A percentile compares a stretch with the other conserved stretches of the same genome.
phyloP scores from a whole-genome alignment of 257 asterid species.

The Oldenlandia corymbosa region DNA sequence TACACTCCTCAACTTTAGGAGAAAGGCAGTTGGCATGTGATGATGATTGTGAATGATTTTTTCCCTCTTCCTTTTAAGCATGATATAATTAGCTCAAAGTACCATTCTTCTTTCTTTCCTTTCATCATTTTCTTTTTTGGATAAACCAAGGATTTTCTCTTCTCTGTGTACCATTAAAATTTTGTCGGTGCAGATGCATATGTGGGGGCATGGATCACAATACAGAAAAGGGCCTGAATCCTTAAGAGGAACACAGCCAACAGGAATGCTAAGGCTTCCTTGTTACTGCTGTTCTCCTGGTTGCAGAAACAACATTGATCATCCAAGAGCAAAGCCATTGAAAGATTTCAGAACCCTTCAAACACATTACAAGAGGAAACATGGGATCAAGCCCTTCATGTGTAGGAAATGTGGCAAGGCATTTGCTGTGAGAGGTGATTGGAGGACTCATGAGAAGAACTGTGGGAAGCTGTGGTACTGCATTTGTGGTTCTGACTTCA shows the following conservation, averaged over 20 bases:
- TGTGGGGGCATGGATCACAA: conserved; percentile 99
- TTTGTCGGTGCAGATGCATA: conserved; percentile 60
- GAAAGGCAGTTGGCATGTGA: background rate
- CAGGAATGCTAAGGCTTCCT: conserved; percentile 83
- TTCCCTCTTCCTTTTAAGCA: background rate
- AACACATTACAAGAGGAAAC: conserved; percentile 87
- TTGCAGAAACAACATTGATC: conserved; percentile 82
- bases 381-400: conserved; percentile 88
- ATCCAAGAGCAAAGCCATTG: conserved; percentile 76
- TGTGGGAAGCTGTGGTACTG: conserved; percentile 91
- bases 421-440: conserved; percentile 78
- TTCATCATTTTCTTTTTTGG: background rate
- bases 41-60: background rate
- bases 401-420: conserved; percentile 79
- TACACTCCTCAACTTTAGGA: conserved; percentile 1
- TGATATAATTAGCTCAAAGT: background rate
- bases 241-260: conserved; percentile 80
- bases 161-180: too few relatives aligned
- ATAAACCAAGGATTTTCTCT: background rate
- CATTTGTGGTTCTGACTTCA: conserved; percentile 71
- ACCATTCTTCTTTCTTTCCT: background rate
- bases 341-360: conserved; percentile 91
- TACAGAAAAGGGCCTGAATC: conserved; percentile 90
- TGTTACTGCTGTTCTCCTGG: conserved; percentile 85
- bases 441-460: conserved; percentile 86